Base-by-base conservation (phyloP, 2,329 filamentous ascomycete species). In the Colletotrichum caudatum region DNA sequence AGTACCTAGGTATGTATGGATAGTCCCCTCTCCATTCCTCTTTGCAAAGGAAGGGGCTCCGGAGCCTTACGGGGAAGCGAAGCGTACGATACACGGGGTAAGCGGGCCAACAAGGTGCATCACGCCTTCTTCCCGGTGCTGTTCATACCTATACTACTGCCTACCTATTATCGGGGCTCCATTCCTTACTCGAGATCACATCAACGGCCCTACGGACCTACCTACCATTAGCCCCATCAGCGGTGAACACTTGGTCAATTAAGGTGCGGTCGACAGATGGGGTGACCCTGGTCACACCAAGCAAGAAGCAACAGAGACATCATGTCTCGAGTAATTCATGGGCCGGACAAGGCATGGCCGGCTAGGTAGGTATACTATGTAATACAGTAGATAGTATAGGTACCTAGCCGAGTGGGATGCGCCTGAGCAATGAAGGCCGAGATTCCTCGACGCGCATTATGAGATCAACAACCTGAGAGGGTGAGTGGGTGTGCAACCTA, bases 311-410 rank as follows among this genome's bases (percentile, higher is more conserved):
- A 18, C 58, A 64, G 59, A 63, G 64, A 71, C 65, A 69, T 29
- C 26, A 26, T 71, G 59, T 71, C 64, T 68, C 64, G 54, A 63
- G 57, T 58, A 39, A 62, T 71, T 65, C 64, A 62, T 67, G 68
- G 26, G 39, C 37, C 37, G 29, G 26, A 67, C 61, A 18, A 69
- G 61, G 37, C 66, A 65, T 60, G 54, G 54, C 23, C 39, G 58
- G 50, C 51, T 37, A 37, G 35, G 5, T 29, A 29, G 29, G 29
- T 29, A 29, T 29, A 29, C 29, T 29, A 29, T 29, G 29, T 29
- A 29, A 4, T 29, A 29, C 2, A 29, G 29, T 29, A 29, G 29
- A n/a, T n/a, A 29, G 29, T 50, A 33, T 16, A 48, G 46, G 46
- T 23, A 70, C n/a, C 26, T 61, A 12, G 50, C 23, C 26, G 57